Base-by-base conservation (phyloP, 352 stramenopile genomes). In the Saprolegnia diclina region DNA sequence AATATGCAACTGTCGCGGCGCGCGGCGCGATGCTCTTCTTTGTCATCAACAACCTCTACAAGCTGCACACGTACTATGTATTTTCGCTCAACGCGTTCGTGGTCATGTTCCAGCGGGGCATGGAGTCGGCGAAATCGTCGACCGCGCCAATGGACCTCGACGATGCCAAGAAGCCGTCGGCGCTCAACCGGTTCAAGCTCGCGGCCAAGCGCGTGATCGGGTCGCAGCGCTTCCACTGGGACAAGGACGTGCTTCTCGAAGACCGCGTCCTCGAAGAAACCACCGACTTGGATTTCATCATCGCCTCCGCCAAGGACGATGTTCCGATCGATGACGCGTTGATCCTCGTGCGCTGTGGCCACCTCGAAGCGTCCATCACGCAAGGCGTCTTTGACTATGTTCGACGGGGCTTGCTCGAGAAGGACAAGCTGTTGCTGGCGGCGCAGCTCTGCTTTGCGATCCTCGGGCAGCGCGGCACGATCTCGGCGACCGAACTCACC, bases 21-120 rank as follows among this genome's bases (percentile, higher is more conserved):
- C 82, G 94, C n/a, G 91, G 90, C 11, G 90, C 91, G n/a, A 72
- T 98, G 69, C 78, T 98, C 3, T 98, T 98, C 76, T 98, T 98
- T 77, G 75, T 98, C 50, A 96, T 98, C 86, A 92, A 97, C 71
- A 86, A 89, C 10, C 76, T 98, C 40, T 70, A 91, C 50, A 95
- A 92, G 37, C 91, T 98, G 61, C 92, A 98, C 71, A 84, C 91
- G 57, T 98, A 97, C 76, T 98, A 98, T 71, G 93, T 97, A 61
- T 98, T 97, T 71, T 97, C 89, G 16, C 78, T 98, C 29, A 96
- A 96, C 64, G 91, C 94, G 5, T 98, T 98, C 73, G 94, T 97
- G 11, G 88, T 94, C 21, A 96, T 98, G 67, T 97, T 98, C 71
- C 92, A 98, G 64, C 90, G 95, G 24, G 95, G 90, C 53, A 98